Conservation (phyloP, 306 rosid genomes). For the Corylus americana region DNA sequence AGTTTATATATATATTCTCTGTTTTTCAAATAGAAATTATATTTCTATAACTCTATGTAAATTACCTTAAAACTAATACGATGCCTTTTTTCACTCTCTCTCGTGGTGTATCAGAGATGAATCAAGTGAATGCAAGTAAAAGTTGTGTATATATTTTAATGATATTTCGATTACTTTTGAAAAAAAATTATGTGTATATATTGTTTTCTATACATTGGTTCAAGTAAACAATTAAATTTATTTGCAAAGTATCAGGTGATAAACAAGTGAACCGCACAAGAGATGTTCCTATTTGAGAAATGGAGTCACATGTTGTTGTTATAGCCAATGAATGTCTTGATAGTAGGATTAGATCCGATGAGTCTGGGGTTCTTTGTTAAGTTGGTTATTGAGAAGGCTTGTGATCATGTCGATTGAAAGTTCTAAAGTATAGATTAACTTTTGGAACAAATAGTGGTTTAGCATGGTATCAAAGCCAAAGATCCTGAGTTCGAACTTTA, state of each 20-base stretch:
- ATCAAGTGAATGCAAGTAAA: background rate
- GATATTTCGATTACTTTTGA: too few species aligned
- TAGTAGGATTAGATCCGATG: too few species aligned
- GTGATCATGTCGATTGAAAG: too few species aligned
- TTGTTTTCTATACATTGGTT: background rate
- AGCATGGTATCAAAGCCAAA: too few species aligned
- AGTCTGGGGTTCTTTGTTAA: too few species aligned
- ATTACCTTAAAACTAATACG: background rate
- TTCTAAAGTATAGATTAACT: too few species aligned
- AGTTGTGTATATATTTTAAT: background rate
- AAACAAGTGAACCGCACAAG: background rate
- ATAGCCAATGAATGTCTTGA: too few species aligned
- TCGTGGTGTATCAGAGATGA: background rate
- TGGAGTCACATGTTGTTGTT: too few species aligned
- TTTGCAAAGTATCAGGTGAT: background rate
- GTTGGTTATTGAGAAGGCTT: too few species aligned
- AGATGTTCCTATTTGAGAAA: background rate
- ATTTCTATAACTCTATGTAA: background rate
- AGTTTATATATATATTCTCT: constrained; percentile 27
- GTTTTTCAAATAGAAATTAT: background rate
- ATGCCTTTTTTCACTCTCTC: background rate
- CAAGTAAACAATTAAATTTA: background rate
- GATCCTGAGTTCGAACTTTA: too few species aligned
- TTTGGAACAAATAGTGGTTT: too few species aligned
- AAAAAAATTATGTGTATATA: background rate